Conservation (phyloP, 2,329 filamentous ascomycete species). For the Talaromyces verruculosus region DNA sequence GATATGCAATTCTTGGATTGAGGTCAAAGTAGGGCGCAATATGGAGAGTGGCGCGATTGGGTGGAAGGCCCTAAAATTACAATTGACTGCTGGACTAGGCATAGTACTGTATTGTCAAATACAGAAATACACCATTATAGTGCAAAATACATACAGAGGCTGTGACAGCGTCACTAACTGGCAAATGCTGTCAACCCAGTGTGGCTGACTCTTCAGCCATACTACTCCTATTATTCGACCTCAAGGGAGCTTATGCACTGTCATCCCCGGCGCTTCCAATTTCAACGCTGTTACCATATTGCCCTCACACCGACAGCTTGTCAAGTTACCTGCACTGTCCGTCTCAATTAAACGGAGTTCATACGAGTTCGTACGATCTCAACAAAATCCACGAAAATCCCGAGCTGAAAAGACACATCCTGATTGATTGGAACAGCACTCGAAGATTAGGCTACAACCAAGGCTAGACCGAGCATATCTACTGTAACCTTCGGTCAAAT, state of each 20-base stretch:
- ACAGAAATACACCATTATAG: not conserved
- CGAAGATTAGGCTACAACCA: constrained; percentile 4
- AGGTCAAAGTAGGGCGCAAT: not conserved
- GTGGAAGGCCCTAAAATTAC: not conserved
- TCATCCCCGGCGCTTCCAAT: not conserved
- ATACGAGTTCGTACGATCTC: not conserved
- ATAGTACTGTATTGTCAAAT: not conserved
- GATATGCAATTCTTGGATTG: not conserved
- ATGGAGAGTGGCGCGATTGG: not conserved
- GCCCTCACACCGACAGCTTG: not conserved
- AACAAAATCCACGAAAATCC: not conserved
- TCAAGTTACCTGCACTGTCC: not conserved
- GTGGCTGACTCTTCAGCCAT: not conserved
- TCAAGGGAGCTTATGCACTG: not conserved
- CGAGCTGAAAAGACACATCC: not conserved
- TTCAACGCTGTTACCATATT: not conserved
- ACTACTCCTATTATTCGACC: not conserved
- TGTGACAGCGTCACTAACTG: not conserved
- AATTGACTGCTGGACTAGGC: not conserved
- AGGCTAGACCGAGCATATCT: not conserved
- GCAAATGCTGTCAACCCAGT: not conserved
- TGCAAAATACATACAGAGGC: not conserved
- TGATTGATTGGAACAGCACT: not conserved
- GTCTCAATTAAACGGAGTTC: not conserved
- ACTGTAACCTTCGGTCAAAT: constrained; percentile 1